phyloP scores from a whole-genome alignment of 305 asterid genomes.

The Rubia balearica region DNA sequence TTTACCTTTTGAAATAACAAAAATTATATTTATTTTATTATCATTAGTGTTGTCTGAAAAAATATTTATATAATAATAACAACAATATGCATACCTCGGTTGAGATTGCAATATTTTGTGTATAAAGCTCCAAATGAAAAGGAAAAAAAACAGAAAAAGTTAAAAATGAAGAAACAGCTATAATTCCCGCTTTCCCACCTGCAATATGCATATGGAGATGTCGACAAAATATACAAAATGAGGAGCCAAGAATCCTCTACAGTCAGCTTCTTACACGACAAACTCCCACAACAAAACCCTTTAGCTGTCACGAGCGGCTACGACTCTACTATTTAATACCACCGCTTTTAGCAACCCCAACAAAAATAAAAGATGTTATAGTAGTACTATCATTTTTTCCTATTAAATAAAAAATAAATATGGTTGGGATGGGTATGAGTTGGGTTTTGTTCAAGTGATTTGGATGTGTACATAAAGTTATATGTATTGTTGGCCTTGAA shows the following conservation, averaged over 20 bases:
- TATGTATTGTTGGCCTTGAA: too few relatives aligned
- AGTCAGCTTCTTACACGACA: conserved; percentile 6
- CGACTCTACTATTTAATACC: not conserved
- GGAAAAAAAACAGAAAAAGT: not conserved
- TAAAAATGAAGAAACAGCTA: conserved; percentile 5
- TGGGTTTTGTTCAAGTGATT: too few relatives aligned
- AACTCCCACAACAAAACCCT: not conserved
- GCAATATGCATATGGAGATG: conserved; percentile 12
- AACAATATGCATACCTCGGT: not conserved
- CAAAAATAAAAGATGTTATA: not conserved
- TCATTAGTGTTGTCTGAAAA: too few relatives aligned
- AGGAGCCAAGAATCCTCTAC: conserved; percentile 1
- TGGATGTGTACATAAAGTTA: too few relatives aligned
- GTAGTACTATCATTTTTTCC: too few relatives aligned
- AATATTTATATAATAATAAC: too few relatives aligned
- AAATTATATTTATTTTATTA: too few relatives aligned
- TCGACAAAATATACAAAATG: not conserved
- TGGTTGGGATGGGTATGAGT: too few relatives aligned
- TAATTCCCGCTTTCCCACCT: not conserved
- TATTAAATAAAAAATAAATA: too few relatives aligned
- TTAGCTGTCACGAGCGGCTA: conserved; percentile 12
- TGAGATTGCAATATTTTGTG: not conserved
- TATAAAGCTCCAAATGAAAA: not conserved
- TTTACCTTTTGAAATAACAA: too few relatives aligned
- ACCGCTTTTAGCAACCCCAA: not conserved